Evolutionary conservation across 768 basidiomycete species (phyloP).

Genomic region (Calocybe gangraenosa): DNA sequence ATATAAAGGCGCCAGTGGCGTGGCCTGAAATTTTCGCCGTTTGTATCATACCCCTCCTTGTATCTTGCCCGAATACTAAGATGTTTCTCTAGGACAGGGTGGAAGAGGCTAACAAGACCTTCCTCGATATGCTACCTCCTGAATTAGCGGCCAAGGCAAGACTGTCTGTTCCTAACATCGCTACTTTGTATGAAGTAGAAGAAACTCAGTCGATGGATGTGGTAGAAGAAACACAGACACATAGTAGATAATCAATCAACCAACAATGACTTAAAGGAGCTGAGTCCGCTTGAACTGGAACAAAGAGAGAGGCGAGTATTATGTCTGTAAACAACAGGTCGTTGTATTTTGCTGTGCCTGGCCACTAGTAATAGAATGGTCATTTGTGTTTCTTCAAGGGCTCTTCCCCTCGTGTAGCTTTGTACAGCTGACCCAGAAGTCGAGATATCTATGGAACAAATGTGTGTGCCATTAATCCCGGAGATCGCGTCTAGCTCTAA

Average conservation of each 20-base stretch:
- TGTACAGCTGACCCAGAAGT: too few relatives aligned
- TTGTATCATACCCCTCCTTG: slow-evolving; percentile 6
- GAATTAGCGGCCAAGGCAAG: slow-evolving; percentile 25
- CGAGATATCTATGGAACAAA: slow-evolving; percentile 30
- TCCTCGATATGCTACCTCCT: slow-evolving; percentile 28
- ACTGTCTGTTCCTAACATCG: neutral
- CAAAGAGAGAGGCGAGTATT: too few relatives aligned
- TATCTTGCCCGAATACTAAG: neutral
- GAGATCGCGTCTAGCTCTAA: neutral
- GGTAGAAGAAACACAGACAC: neutral
- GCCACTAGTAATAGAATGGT: too few relatives aligned
- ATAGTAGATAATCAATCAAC: too few relatives aligned
- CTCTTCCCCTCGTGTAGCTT: too few relatives aligned
- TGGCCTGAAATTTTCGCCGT: slow-evolving; percentile 38
- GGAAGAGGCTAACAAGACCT: slow-evolving; percentile 30
- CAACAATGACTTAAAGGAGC: too few relatives aligned
- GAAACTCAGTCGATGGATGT: slow-evolving; percentile 3
- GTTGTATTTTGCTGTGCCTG: too few relatives aligned
- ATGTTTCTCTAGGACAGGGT: slow-evolving; percentile 25
- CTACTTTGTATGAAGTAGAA: neutral
- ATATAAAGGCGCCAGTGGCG: slow-evolving; percentile 27
- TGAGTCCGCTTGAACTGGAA: too few relatives aligned
- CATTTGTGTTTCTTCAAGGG: too few relatives aligned
- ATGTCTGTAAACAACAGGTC: too few relatives aligned
- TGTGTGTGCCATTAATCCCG: slow-evolving; percentile 19